Evolutionary conservation across 2,329 filamentous ascomycete species (phyloP).

Genomic region (Mariannaea elegans): DNA sequence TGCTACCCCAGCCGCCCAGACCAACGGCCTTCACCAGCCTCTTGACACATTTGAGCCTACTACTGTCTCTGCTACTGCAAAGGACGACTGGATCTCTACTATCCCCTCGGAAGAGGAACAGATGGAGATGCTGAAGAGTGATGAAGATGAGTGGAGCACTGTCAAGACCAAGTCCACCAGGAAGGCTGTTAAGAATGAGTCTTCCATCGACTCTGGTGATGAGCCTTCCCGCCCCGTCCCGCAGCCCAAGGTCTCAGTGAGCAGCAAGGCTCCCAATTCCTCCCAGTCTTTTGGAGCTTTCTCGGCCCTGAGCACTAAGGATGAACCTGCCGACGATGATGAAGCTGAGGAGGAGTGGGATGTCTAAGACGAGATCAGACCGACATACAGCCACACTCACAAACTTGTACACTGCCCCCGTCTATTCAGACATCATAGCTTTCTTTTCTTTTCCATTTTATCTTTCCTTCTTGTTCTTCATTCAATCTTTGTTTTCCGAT

Average conservation of each 20-base stretch:
- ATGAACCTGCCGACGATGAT: slow-evolving; percentile 51
- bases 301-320: slow-evolving; percentile 56
- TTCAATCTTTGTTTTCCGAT: slow-evolving; percentile 16
- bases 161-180: slow-evolving; percentile 61
- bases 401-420: slow-evolving; percentile 22
- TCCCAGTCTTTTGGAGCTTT: slow-evolving; percentile 56
- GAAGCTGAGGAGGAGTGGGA: slow-evolving; percentile 60
- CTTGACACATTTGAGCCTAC: slow-evolving; percentile 66
- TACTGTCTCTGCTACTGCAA: slow-evolving; percentile 40
- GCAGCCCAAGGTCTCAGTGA: slow-evolving; percentile 41
- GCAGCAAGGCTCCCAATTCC: slow-evolving; percentile 43
- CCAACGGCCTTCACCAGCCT: slow-evolving; percentile 55
- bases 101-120: slow-evolving; percentile 71
- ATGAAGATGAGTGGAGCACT: slow-evolving; percentile 67
- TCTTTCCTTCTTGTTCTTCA: slow-evolving; percentile 2
- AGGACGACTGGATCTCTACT: slow-evolving; percentile 57
- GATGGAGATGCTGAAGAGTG: slow-evolving; percentile 63
- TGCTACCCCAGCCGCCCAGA: slow-evolving; percentile 36
- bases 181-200: slow-evolving; percentile 52
- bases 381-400: background rate
- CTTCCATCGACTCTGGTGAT: slow-evolving; percentile 47
- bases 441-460: slow-evolving; percentile 30
- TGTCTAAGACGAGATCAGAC: slow-evolving; percentile 48
- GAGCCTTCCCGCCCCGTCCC: slow-evolving; percentile 44
- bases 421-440: slow-evolving; percentile 9